Evolutionary conservation across 2,329 filamentous ascomycete genomes (phyloP).

Genomic region (Apiospora malaysiana): DNA sequence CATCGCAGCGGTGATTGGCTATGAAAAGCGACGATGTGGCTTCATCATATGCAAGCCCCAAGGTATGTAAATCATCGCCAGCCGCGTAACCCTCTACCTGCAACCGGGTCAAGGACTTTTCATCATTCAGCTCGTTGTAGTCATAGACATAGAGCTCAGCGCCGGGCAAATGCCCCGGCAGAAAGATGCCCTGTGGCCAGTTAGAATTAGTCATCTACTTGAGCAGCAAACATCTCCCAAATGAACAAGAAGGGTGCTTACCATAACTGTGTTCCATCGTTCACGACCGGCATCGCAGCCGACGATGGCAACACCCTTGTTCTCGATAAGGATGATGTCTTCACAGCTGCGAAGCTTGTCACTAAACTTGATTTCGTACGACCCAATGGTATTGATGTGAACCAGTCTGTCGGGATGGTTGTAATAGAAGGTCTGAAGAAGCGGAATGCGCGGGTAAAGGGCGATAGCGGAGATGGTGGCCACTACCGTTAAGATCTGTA

Average conservation of each 20-base stretch:
- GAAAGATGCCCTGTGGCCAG: conserved; percentile 34
- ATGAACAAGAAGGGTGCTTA: conserved; percentile 22
- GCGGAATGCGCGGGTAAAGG: conserved; percentile 17
- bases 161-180: conserved; percentile 33
- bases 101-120: conserved; percentile 32
- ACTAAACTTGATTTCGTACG: conserved; percentile 42
- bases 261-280: conserved; percentile 50
- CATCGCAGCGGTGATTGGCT: conserved; percentile 43
- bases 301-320: conserved; percentile 43
- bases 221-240: neutral
- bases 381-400: conserved; percentile 35
- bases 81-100: conserved; percentile 34
- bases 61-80: conserved; percentile 43
- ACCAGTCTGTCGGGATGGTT: conserved; percentile 41
- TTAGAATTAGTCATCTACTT: neutral
- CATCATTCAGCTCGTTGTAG: conserved; percentile 38
- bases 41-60: conserved; percentile 47
- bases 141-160: conserved; percentile 46
- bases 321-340: conserved; percentile 45
- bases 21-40: conserved; percentile 43
- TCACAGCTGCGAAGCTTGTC: conserved; percentile 48
- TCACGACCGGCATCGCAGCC: conserved; percentile 48
- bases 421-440: conserved; percentile 29
- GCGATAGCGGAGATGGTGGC: neutral
- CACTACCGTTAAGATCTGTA: neutral